These are phyloP conservation scores for Ophiostoma fasciatum DNA, from an alignment of 2,329 filamentous ascomycete species.

Conservation along the genomic window DNA sequence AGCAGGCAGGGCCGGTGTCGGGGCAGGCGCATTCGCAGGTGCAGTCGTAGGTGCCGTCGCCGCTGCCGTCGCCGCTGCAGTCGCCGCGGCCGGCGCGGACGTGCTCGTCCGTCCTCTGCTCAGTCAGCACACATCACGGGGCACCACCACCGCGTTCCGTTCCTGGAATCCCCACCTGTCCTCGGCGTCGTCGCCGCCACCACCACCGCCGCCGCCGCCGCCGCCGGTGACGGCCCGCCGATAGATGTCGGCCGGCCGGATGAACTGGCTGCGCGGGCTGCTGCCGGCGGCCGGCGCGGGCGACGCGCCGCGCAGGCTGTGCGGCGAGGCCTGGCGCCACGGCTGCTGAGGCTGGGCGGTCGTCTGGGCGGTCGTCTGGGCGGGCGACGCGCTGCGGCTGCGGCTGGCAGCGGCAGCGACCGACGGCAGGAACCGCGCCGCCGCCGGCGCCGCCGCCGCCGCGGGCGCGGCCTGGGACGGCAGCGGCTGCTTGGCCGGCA, in stretches of 20 bases:
- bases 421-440: slow-evolving; percentile 3
- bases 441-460: no score
- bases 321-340: neutral
- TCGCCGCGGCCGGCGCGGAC: no score
- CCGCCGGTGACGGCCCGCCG: neutral
- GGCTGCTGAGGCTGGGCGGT: no score
- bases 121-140: no score
- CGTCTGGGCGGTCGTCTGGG: no score
- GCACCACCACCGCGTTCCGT: no score
- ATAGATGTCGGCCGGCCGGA: neutral
- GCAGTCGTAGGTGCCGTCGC: slow-evolving; percentile 13
- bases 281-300: neutral
- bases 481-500: neutral
- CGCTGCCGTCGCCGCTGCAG: no score
- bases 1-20: no score
- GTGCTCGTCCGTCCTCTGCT: no score
- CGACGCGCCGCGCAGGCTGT: neutral
- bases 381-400: neutral
- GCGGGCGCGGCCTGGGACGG: neutral
- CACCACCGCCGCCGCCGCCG: neutral
- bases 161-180: no score
- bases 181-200: no score
- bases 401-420: neutral
- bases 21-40: slow-evolving; percentile 12
- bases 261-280: neutral